A percentile compares a stretch with the other conserved stretches of the same genome.
Conservation (phyloP, 345 rosid species). For the Eucalyptus cladocalyx region DNA sequence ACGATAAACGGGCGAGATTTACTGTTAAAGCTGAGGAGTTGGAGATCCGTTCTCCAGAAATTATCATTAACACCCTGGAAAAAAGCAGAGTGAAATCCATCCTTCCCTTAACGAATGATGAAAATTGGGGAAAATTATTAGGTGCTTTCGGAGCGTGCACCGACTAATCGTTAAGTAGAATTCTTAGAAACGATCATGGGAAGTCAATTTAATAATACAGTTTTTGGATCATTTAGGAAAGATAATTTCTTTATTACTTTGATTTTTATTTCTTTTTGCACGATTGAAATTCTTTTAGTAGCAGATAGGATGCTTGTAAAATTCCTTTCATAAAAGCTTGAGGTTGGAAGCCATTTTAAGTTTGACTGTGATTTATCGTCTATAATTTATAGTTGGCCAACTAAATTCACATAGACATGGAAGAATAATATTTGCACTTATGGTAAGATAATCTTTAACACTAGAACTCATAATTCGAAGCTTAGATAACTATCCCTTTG, state of each 20-base stretch:
- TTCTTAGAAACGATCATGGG: not conserved
- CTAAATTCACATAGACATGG: not conserved
- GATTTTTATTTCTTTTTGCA: too few relatives aligned
- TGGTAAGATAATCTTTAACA: not conserved
- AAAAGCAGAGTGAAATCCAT: not conserved
- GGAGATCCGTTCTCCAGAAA: not conserved
- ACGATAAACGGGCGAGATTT: not conserved
- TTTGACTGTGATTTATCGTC: not conserved
- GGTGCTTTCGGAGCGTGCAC: too few relatives aligned
- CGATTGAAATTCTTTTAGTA: not conserved
- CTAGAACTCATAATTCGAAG: not conserved
- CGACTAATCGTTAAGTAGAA: too few relatives aligned
- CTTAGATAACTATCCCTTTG: not conserved
- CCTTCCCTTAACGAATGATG: not conserved
- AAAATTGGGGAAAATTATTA: not conserved
- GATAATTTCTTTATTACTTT: not conserved
- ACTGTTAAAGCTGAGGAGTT: not conserved
- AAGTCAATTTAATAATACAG: not conserved
- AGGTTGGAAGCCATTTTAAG: not conserved
- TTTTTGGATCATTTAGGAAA: not conserved
- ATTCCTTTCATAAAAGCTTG: not conserved
- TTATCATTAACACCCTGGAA: not conserved
- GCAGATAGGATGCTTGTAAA: not conserved
- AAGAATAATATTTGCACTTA: not conserved
- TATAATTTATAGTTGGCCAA: not conserved